Base-by-base conservation (phyloP, 192 early-diverging fungal genomes). In the Entomortierella parvispora region DNA sequence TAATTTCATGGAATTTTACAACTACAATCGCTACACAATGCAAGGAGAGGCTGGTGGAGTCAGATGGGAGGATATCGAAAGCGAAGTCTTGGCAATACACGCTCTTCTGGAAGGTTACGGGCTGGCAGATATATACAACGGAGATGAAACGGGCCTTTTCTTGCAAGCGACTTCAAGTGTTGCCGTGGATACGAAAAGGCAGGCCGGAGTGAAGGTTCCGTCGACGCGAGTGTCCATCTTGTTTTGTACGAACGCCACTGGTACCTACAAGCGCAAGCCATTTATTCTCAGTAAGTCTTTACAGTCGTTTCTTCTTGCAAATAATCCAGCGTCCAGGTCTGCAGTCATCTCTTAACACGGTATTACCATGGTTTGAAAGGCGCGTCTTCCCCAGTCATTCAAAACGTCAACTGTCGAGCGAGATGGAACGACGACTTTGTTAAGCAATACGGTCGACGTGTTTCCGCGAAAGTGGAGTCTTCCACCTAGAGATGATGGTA, bases 201-300 rank as follows among this genome's bases (percentile, higher is more conserved):
- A 15, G 26, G 2, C 57, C 26, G 57, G 57, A 58, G 12, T 10
- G 2, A 60, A 60, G 45, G 2, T 29, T 11, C 15, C 9, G 44
- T 47, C 58, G 5, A 32, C 45, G 45, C 58, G 58, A 17, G 58
- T 60, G 43, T 60, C 58, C 8, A 60, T 48, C 33, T 46, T 60
- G 46, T 60, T 60, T 18, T 48, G 58, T 29, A 47, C 58, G 6
- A 60, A 60, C 32, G 58, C 58, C 44, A 48, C 44, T 23, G 57
- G 42, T 14, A 58, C 18, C 8, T 37, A 58, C 40, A 58, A 58
- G 22, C 5, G 57, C 20, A 42, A 45, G 57, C 57, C 57, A 45
- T 58, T 25, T 23, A 58, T 58, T 25, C 42, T 58, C 57, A 58
- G 57, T 58, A 44, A 44, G 57, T 58, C n/a, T n/a, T n/a, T n/a